These are phyloP conservation scores for Leucocoprinus birnbaumii DNA, from an alignment of 768 basidiomycete species.

Conservation along the genomic window DNA sequence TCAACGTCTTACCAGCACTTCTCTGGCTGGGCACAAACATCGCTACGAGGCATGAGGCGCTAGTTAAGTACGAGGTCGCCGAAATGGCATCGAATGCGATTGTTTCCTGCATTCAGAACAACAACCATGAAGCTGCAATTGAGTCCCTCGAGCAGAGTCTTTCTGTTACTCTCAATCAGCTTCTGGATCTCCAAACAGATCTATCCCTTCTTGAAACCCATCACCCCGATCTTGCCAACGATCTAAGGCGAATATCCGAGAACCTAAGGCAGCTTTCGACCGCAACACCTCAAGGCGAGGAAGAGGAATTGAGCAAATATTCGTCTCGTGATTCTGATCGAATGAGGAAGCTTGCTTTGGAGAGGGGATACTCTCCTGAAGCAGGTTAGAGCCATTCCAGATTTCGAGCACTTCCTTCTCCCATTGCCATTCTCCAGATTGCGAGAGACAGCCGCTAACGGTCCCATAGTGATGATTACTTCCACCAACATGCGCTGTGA, in stretches of 20 bases:
- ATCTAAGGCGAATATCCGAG: not conserved
- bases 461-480: conserved; percentile 16
- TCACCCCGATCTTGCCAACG: not conserved
- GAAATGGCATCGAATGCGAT: conserved; percentile 12
- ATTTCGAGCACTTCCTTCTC: conserved; percentile 19
- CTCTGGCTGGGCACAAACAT: conserved; percentile 17
- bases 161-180: conserved; percentile 16
- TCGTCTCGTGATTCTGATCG: conserved; percentile 4
- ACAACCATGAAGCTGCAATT: conserved; percentile 14
- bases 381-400: conserved; percentile 12
- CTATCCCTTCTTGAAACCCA: conserved; percentile 5
- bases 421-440: conserved; percentile 14
- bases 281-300: not conserved
- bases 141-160: conserved; percentile 20
- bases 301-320: not conserved
- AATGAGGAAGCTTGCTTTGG: conserved; percentile 16
- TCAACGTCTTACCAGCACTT: conserved; percentile 13
- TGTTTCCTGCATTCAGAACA: conserved; percentile 8
- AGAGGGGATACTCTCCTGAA: conserved; percentile 15
- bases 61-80: conserved; percentile 13
- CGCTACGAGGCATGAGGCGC: conserved; percentile 13
- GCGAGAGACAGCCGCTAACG: conserved; percentile 9
- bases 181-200: conserved; percentile 16
- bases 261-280: not conserved
- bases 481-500: conserved; percentile 11